Percentiles rank a stretch among this genome's conserved stretches.
phyloP scores from a whole-genome alignment of 1,284 basidiomycete genomes.

The Marasmius oreades region DNA sequence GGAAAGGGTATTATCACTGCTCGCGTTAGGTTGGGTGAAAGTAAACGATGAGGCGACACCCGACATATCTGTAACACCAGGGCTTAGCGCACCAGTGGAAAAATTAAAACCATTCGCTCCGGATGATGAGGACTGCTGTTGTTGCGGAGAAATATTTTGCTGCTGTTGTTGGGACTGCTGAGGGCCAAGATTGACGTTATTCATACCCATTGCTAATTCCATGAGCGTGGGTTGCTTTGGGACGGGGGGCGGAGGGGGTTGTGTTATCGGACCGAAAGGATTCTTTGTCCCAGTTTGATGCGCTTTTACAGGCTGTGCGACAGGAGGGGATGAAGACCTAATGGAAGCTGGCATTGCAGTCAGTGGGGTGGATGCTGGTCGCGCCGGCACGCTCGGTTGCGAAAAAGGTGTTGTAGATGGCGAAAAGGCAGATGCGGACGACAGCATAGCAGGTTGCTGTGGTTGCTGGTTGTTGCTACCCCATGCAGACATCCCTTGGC shows the following conservation, averaged over 20 bases:
- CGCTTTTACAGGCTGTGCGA: conserved; percentile 64
- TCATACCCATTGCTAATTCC: conserved; percentile 65
- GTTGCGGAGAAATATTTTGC: conserved; percentile 24
- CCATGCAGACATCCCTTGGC: conserved; percentile 10
- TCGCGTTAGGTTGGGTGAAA: conserved; percentile 31
- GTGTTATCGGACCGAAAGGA: conserved; percentile 82
- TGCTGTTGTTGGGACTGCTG: conserved; percentile 29
- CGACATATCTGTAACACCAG: conserved; percentile 52
- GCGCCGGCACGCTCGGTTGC: conserved; percentile 35
- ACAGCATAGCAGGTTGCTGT: background rate
- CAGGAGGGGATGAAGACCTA: conserved; percentile 35
- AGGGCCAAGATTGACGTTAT: conserved; percentile 11
- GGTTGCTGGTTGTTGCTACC: background rate
- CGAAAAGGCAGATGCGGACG: conserved; percentile 19
- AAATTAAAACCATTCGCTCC: conserved; percentile 34
- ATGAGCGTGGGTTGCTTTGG: conserved; percentile 79
- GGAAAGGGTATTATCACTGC: conserved; percentile 8
- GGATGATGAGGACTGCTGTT: conserved; percentile 2
- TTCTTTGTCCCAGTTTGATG: conserved; percentile 95
- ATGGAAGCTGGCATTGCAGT: conserved; percentile 30
- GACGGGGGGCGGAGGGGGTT: conserved; percentile 66
- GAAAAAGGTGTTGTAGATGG: conserved; percentile 10
- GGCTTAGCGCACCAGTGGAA: conserved; percentile 34
- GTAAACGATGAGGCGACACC: conserved; percentile 70
- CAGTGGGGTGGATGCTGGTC: conserved; percentile 70